A percentile compares a stretch with the other conserved stretches of the same genome.
Evolutionary conservation across 192 early-diverging fungal genomes (phyloP).

Genomic region (Coemansia sp.): DNA sequence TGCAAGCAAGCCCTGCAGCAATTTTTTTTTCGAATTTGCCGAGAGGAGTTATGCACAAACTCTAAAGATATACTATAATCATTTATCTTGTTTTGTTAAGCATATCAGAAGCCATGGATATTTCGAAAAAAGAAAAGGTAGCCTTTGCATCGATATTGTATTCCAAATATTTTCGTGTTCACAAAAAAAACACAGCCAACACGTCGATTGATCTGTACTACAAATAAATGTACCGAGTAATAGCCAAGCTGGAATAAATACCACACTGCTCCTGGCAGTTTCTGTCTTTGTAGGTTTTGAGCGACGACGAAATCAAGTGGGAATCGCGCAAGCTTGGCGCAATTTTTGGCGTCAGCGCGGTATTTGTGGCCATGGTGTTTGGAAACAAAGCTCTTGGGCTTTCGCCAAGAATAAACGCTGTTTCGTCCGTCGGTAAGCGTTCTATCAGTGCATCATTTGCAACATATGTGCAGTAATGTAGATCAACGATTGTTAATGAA

Average conservation of each 20-base stretch:
- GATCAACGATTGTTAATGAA: background rate
- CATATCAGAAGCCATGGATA: background rate
- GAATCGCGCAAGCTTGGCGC: conserved; percentile 53
- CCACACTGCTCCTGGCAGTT: background rate
- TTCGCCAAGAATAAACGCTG: conserved; percentile 24
- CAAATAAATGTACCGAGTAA: no score
- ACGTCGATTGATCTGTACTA: no score
- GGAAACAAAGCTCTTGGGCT: conserved; percentile 41
- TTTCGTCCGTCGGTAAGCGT: conserved; percentile 38
- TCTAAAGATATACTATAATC: no score
- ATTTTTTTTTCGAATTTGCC: background rate
- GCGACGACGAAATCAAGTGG: conserved; percentile 40
- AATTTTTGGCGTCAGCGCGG: conserved; percentile 35
- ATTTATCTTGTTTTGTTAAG: no score
- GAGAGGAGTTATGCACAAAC: background rate
- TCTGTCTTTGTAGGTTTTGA: conserved; percentile 33
- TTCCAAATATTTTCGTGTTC: background rate
- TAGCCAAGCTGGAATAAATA: no score
- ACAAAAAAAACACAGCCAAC: no score
- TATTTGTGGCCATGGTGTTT: conserved; percentile 46
- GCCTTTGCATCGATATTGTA: background rate
- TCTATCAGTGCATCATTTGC: background rate
- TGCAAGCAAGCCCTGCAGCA: background rate
- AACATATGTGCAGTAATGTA: background rate
- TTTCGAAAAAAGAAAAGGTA: conserved; percentile 6